Evolutionary conservation across 108 stramenopile genomes (phyloP), one percentile per base, ranked within the genome.

Genomic region (Cyclostephanos invisitatus): DNA sequence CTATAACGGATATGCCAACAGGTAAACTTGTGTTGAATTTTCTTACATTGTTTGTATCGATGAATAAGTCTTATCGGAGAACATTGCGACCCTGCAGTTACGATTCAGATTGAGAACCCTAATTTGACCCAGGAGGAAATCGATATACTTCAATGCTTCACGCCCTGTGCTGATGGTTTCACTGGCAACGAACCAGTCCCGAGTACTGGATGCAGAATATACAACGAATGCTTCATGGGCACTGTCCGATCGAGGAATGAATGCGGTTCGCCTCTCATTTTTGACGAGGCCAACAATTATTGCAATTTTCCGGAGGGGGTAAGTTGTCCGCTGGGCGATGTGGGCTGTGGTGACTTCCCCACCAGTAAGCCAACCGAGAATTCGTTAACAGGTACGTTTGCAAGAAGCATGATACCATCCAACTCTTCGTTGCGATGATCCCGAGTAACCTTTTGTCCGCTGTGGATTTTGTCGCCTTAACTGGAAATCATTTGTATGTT

Each of bases 121-220:
- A 15, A 3, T 46, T 46, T 15, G 44, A 46, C 44, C 14, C 44
- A 46, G 44, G 14, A 46, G 44, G 11, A 40, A 11, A 40, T 40
- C 7, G 11, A 40, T 7, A 40, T 40, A 3, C 11, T 40, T 8
- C 40, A 11, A 8, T 40, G 40, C 55, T 32, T 57, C 25, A 57
- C 56, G 56, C 56, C 56, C 25, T 57, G 56, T n/a, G 56, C 56
- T 28, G 28, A 57, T 57, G 27, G 56, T 29, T 57, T 27, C 29
- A n/a, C 56, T 27, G 56, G 56, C 4, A 57, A 57, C 28, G 28
- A 57, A 57, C 27, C 56, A 27, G 29, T 57, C 25, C 56, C 56
- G 32, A 35, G 7, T 27, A 57, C 56, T 11, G 56, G 56, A 12
- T 57, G 56, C 56, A 57, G 10, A 12, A 4, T 29, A 12, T 57